Evolutionary conservation across 495 filamentous ascomycete species (phyloP).

Genomic region (Neurospora pannonica): DNA sequence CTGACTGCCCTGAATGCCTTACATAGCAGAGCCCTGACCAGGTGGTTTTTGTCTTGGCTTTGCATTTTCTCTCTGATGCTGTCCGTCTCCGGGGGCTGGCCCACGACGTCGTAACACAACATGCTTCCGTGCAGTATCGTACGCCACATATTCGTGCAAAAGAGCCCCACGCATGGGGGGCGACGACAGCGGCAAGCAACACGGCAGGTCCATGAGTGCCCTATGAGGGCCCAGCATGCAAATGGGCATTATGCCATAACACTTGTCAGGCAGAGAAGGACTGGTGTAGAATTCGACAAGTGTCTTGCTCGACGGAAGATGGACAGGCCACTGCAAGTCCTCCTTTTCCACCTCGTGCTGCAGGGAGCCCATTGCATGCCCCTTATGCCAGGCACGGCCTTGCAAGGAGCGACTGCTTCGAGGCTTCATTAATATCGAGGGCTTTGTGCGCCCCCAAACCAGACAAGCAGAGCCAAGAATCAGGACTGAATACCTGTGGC

Average conservation of each 20-base stretch:
- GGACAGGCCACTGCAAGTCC: neutral
- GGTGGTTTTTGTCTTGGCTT: neutral
- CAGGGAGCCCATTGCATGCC: neutral
- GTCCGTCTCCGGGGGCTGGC: neutral
- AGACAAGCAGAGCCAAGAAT: neutral
- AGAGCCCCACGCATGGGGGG: neutral
- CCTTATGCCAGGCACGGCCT: neutral
- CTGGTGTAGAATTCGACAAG: neutral
- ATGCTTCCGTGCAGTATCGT: neutral
- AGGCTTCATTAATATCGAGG: neutral
- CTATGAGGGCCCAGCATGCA: neutral
- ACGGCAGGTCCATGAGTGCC: neutral
- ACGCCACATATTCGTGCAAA: neutral
- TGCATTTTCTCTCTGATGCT: neutral
- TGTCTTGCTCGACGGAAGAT: neutral
- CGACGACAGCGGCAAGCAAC: neutral
- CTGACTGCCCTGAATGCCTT: neutral
- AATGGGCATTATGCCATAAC: neutral
- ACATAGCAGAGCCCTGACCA: neutral
- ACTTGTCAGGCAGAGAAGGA: neutral
- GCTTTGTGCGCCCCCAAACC: neutral
- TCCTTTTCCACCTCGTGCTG: neutral
- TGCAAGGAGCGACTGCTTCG: neutral
- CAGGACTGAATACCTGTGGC: neutral
- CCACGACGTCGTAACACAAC: neutral